These are phyloP conservation scores for Passalora sequoiae DNA, from an alignment of 2,329 filamentous ascomycete species.

Conservation along the genomic window DNA sequence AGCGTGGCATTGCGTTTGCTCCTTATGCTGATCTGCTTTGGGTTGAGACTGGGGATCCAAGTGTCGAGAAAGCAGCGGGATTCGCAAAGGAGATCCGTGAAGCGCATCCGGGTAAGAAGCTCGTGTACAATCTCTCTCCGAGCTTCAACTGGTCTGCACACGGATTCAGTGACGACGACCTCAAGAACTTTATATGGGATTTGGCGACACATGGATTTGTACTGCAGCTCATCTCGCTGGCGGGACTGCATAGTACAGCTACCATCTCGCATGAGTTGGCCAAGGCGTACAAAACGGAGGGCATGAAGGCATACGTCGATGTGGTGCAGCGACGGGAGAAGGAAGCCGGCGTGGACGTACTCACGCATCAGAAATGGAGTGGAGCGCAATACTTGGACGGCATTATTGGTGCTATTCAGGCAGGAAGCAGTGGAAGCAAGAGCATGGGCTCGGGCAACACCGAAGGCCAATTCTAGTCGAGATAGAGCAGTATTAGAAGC, in stretches of 20 bases:
- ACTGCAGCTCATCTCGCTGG: slow-evolving; percentile 60
- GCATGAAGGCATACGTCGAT: slow-evolving; percentile 97
- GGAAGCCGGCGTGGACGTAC: slow-evolving; percentile 82
- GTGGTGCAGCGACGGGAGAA: slow-evolving; percentile 85
- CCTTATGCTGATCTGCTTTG: slow-evolving; percentile 93
- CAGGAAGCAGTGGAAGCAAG: slow-evolving; percentile 79
- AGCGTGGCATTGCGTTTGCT: slow-evolving; percentile 84
- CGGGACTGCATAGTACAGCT: slow-evolving; percentile 59
- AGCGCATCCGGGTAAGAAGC: slow-evolving; percentile 69
- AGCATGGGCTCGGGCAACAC: slow-evolving; percentile 96
- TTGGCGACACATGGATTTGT: slow-evolving; percentile 78
- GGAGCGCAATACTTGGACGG: slow-evolving; percentile 76
- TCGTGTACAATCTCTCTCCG: slow-evolving; percentile 94
- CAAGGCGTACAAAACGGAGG: slow-evolving; percentile 76
- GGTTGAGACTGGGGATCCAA: slow-evolving; percentile 92
- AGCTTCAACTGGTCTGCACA: slow-evolving; percentile 99
- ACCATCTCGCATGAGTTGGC: slow-evolving; percentile 70
- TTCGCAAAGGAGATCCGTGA: slow-evolving; percentile 73
- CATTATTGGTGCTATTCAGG: slow-evolving; percentile 83
- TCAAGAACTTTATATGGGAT: slow-evolving; percentile 95
- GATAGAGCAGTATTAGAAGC: too few species aligned
- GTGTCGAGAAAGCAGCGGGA: slow-evolving; percentile 66
- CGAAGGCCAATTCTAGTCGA: slow-evolving; percentile 50
- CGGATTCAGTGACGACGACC: slow-evolving; percentile 74
- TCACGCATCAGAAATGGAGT: slow-evolving; percentile 89